These are phyloP conservation scores for Tripterygium wilfordii DNA, from an alignment of 177 flowering plant species.

Conservation along the genomic window DNA sequence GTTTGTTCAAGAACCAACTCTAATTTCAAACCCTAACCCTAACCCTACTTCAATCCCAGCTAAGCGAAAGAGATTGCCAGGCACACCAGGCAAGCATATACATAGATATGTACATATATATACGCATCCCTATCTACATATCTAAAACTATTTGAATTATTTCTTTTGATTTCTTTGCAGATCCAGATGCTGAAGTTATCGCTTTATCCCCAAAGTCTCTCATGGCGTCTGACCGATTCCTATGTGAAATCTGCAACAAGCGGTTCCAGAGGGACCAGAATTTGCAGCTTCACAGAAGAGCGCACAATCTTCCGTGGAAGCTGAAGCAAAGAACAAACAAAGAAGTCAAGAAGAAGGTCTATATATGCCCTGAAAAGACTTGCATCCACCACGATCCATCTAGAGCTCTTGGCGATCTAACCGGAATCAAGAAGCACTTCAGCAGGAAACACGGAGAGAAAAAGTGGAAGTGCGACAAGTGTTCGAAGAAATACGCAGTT, in stretches of 20 bases:
- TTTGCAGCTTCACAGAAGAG: conserved; percentile 57
- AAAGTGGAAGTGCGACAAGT: no score
- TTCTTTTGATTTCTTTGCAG: conserved; percentile 16
- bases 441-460: conserved; percentile 67
- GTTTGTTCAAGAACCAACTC: conserved; percentile 24
- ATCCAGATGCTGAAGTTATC: conserved; percentile 67
- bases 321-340: conserved; percentile 43
- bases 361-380: conserved; percentile 54
- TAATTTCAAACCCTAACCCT: conserved; percentile 24
- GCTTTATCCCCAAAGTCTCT: conserved; percentile 55
- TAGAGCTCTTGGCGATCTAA: conserved; percentile 59
- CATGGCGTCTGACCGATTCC: conserved; percentile 58
- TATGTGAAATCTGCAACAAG: conserved; percentile 64
- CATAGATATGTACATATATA: background rate
- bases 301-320: conserved; percentile 70
- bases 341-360: conserved; percentile 49
- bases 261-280: conserved; percentile 76
- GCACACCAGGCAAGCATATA: conserved; percentile 43
- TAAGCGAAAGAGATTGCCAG: conserved; percentile 50
- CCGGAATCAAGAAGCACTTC: conserved; percentile 68
- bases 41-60: conserved; percentile 11
- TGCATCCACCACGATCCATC: conserved; percentile 58
- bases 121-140: background rate
- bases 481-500: conserved; percentile 63
- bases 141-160: background rate